Evolutionary conservation across 2,329 filamentous ascomycete genomes (phyloP), one percentile per base, ranked within the genome.

Genomic region (Diaporthe vexans): DNA sequence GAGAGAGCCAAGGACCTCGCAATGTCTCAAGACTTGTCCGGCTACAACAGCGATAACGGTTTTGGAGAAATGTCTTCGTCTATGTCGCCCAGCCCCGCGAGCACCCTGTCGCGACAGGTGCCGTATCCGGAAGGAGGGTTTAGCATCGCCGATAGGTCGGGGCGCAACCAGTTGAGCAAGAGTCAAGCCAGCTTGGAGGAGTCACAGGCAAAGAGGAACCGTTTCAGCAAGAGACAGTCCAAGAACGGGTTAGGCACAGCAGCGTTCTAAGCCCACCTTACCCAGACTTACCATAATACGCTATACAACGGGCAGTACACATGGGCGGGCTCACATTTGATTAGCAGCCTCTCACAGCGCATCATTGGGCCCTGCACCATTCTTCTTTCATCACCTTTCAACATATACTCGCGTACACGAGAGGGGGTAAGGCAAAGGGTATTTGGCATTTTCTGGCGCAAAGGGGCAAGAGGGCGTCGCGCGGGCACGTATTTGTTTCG

Each of bases 151-250:
- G 90, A 91, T 75, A 85, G 89, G 72, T 84, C 87, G 63, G 86
- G 88, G 63, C 87, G 91, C 72, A 88, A 88, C 76, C 89, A 91
- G 78, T 79, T 92, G 52, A 90, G 86, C 77, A 92, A 91, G 81
- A 89, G 86, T 76, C 91, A 91, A 79, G 86, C 85, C 57, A 88
- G 85, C 76, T 78, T 88, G 33, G 90, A 91, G 40, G 88, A 91
- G 71, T 81, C 86, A 52, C 79, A 84, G 24, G 80, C 80, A 52
- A 86, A 88, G 65, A 91, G 92, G 78, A 69, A 76, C 40, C 88
- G 91, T 65, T 98, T 98, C 84, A 98, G 95, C 85, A 97, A 97
- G 84, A 89, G 96, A 78, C 95, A 98, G 84, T 97, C 94, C 21
- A 97, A 97, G 85, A 98, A 95, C 82, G 95, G 96, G n/a, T 89